These are phyloP conservation scores for Vicia sativa DNA, from an alignment of 306 rosid genomes.

Conservation along the genomic window DNA sequence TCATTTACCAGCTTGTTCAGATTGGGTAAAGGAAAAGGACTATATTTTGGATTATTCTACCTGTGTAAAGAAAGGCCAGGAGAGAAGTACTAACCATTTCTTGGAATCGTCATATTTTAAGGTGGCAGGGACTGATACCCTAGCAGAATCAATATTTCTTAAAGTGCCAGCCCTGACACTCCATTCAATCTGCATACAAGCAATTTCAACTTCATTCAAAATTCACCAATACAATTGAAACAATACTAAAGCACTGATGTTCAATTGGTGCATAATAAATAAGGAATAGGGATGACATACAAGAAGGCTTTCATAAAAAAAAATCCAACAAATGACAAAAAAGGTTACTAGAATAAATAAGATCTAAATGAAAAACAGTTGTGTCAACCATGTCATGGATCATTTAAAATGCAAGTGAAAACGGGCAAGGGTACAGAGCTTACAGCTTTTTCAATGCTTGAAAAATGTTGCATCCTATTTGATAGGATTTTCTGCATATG, in stretches of 20 bases:
- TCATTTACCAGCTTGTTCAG: conserved; percentile 24
- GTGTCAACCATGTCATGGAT: conserved; percentile 7
- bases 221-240: conserved; percentile 34
- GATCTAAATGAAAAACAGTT: conserved; percentile 22
- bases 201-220: conserved; percentile 30
- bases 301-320: conserved; percentile 11
- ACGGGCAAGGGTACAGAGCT: conserved; percentile 19
- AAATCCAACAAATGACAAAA: conserved; percentile 9
- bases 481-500: conserved; percentile 97
- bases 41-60: conserved; percentile 11
- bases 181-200: conserved; percentile 82
- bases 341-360: conserved; percentile 30
- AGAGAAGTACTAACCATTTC: conserved; percentile 67
- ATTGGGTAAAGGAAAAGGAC: conserved; percentile 31
- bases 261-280: conserved; percentile 32
- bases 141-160: conserved; percentile 89
- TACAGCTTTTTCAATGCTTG: conserved; percentile 91
- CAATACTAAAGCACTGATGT: conserved; percentile 28
- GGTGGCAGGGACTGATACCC: conserved; percentile 86
- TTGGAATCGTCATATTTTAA: conserved; percentile 79
- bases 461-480: conserved; percentile 81
- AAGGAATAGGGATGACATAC: conserved; percentile 25
- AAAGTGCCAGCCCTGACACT: conserved; percentile 74
- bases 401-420: conserved; percentile 28
- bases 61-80: conserved; percentile 8